Evolutionary conservation across 108 stramenopile genomes (phyloP).

Genomic region (Nannochloropsis salina): DNA sequence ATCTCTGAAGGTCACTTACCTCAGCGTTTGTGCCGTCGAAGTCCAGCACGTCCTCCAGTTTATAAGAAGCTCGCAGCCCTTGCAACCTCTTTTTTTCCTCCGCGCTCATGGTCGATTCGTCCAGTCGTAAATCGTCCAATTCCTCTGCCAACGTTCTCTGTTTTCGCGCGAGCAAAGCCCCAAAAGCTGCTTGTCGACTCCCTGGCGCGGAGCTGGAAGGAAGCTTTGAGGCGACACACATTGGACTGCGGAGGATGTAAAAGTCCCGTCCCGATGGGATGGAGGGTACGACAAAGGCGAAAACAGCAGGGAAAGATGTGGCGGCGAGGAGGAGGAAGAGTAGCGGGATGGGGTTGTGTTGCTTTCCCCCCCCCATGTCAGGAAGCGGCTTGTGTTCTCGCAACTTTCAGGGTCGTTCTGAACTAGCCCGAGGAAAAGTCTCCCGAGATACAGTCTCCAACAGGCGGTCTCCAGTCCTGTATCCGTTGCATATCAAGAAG

Average conservation of each 20-base stretch:
- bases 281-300: neutral
- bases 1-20: neutral
- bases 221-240: neutral
- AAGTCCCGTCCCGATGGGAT: neutral
- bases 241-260: neutral
- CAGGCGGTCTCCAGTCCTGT: no score
- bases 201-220: neutral
- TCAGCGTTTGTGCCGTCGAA: neutral
- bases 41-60: slow-evolving; percentile 8
- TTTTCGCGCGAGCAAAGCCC: neutral
- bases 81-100: slow-evolving; percentile 14
- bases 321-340: neutral
- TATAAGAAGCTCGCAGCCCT: neutral
- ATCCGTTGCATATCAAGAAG: no score
- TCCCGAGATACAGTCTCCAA: no score
- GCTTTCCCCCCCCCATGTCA: no score
- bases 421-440: no score
- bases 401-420: no score
- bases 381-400: no score
- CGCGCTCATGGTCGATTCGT: slow-evolving; percentile 16
- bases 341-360: neutral
- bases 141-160: slow-evolving; percentile 16
- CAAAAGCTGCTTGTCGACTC: neutral
- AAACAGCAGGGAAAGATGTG: neutral
- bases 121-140: neutral